These are phyloP conservation scores for Botrytis medusae DNA, from an alignment of 2,329 filamentous ascomycete genomes.

Conservation along the genomic window DNA sequence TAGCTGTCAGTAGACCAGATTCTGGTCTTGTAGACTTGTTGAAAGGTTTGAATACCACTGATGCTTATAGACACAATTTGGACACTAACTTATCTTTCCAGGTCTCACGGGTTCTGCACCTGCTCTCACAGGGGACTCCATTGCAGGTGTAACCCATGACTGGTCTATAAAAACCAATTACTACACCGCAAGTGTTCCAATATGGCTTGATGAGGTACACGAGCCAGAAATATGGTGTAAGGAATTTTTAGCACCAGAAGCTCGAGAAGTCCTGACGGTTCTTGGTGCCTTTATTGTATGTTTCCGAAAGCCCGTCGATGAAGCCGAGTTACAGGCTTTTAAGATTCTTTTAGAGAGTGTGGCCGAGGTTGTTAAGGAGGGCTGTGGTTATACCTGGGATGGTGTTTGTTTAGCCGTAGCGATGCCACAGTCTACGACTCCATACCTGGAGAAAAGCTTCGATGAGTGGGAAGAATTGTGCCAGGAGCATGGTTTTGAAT, in stretches of 20 bases:
- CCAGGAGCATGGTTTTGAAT: slow-evolving; percentile 59
- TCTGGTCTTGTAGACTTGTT: slow-evolving; percentile 51
- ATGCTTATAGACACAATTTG: not conserved
- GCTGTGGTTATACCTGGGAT: slow-evolving; percentile 63
- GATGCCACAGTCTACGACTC: slow-evolving; percentile 42
- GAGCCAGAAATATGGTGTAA: slow-evolving; percentile 48
- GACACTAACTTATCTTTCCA: slow-evolving; percentile 33
- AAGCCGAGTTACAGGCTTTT: slow-evolving; percentile 28
- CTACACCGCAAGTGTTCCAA: slow-evolving; percentile 59
- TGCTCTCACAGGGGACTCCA: slow-evolving; percentile 40
- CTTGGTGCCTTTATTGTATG: slow-evolving; percentile 61
- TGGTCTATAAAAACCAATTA: slow-evolving; percentile 58
- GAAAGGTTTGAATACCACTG: slow-evolving; percentile 48
- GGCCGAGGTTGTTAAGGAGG: slow-evolving; percentile 55
- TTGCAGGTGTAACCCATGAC: slow-evolving; percentile 59
- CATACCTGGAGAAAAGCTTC: slow-evolving; percentile 41
- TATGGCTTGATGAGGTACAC: slow-evolving; percentile 66
- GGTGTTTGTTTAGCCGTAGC: slow-evolving; percentile 61
- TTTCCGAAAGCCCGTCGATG: slow-evolving; percentile 46
- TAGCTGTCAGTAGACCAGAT: slow-evolving; percentile 51
- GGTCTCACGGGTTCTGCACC: slow-evolving; percentile 53
- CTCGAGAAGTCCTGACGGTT: slow-evolving; percentile 60
- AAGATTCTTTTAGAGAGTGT: slow-evolving; percentile 52
- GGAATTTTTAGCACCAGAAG: slow-evolving; percentile 60
- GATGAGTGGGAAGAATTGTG: slow-evolving; percentile 64